phyloP scores from a whole-genome alignment of 306 rosid genomes.

The Glycine latifolia region DNA sequence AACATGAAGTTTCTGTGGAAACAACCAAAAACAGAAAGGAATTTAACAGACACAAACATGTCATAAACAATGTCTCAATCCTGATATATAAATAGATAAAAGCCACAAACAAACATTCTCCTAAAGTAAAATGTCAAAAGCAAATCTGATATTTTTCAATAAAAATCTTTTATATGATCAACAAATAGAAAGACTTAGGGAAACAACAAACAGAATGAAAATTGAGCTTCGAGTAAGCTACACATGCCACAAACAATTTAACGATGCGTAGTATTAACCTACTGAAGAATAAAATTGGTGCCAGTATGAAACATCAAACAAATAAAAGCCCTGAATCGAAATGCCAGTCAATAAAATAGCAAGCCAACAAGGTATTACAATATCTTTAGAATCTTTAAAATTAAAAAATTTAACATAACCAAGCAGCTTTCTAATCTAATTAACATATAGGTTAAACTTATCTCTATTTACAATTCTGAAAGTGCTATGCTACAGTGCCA shows the following conservation, averaged over 20 bases:
- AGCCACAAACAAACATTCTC: slow-evolving; percentile 33
- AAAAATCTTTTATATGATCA: slow-evolving; percentile 12
- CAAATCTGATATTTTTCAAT: slow-evolving; percentile 1
- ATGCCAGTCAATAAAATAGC: slow-evolving; percentile 19
- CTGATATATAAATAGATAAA: slow-evolving; percentile 35
- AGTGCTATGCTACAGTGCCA: not conserved
- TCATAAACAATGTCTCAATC: slow-evolving; percentile 33
- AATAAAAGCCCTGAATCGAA: not conserved
- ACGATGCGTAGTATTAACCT: slow-evolving; percentile 12
- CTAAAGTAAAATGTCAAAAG: slow-evolving; percentile 1
- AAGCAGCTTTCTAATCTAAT: not conserved
- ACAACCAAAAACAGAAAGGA: slow-evolving; percentile 46
- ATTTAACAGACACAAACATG: slow-evolving; percentile 28
- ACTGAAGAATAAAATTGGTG: slow-evolving; percentile 12
- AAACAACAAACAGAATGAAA: slow-evolving; percentile 33
- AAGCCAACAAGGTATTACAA: not conserved
- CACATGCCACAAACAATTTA: slow-evolving; percentile 39
- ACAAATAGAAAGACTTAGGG: slow-evolving; percentile 46
- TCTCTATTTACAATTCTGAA: slow-evolving; percentile 24
- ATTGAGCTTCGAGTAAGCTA: slow-evolving; percentile 22
- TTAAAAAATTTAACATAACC: slow-evolving; percentile 27
- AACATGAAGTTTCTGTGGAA: slow-evolving; percentile 83
- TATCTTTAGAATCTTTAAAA: slow-evolving; percentile 1
- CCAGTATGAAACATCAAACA: slow-evolving; percentile 32
- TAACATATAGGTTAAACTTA: not conserved